phyloP scores from a whole-genome alignment of 2,329 filamentous ascomycete species.

The Calonectria hawksworthii region DNA sequence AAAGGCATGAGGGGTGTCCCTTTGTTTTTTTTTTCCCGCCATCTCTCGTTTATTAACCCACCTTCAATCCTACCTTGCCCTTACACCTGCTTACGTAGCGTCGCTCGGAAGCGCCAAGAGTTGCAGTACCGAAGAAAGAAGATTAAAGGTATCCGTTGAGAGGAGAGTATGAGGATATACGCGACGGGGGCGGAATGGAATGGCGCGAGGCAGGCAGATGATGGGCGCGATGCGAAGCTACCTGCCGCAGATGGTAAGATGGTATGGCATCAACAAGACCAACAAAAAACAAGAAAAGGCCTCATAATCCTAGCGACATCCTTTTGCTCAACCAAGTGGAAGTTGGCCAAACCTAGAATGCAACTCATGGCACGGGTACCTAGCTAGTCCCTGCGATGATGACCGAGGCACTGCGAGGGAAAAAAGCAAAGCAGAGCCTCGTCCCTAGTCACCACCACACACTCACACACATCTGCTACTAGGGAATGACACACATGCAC shows the following conservation, averaged over 20 bases:
- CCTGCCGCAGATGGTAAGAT: not conserved
- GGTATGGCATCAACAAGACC: not conserved
- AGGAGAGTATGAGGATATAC: not conserved
- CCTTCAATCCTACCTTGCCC: slow-evolving; percentile 28
- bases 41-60: slow-evolving; percentile 19
- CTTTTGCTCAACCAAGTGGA: not conserved
- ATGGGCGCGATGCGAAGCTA: not conserved
- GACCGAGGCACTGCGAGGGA: slow-evolving; percentile 3
- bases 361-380: slow-evolving; percentile 9
- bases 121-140: slow-evolving; percentile 4
- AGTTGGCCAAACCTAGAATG: not conserved
- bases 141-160: slow-evolving; percentile 9
- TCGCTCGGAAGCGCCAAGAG: slow-evolving; percentile 16
- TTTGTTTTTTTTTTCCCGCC: slow-evolving; percentile 15
- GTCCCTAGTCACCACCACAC: slow-evolving; percentile 10
- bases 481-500: slow-evolving; percentile 2
- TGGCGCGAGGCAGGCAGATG: not conserved
- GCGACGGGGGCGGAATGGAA: not conserved
- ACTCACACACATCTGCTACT: not conserved
- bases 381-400: not conserved
- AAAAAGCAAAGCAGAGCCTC: slow-evolving; percentile 13
- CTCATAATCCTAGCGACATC: slow-evolving; percentile 2
- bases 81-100: slow-evolving; percentile 25
- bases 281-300: not conserved
- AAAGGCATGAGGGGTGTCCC: not conserved